phyloP scores from a whole-genome alignment of 2,329 filamentous ascomycete species.

The Pseudocercospora eumusae region DNA sequence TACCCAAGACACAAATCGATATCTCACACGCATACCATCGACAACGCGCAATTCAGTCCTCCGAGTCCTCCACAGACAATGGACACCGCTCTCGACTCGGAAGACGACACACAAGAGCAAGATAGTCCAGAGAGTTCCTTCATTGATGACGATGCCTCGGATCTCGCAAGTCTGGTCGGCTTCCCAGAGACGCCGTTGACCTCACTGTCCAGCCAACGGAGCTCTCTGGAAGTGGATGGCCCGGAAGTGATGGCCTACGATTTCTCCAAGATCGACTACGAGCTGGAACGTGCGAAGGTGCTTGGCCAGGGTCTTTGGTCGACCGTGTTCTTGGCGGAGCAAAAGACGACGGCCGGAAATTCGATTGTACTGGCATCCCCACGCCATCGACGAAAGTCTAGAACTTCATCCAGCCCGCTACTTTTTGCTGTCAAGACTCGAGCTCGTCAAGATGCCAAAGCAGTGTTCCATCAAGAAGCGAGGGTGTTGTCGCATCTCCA shows the following conservation, averaged over 20 bases:
- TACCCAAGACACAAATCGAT: conserved; percentile 25
- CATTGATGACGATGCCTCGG: conserved; percentile 21
- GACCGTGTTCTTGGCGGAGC: conserved; percentile 40
- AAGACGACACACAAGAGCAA: conserved; percentile 61
- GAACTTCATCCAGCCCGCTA: conserved; percentile 20
- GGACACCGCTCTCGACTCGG: conserved; percentile 55
- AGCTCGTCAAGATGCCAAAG: conserved; percentile 36
- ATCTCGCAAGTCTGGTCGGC: conserved; percentile 21
- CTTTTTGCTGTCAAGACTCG: conserved; percentile 41
- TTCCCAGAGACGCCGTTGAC: conserved; percentile 25
- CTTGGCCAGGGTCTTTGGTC: conserved; percentile 42
- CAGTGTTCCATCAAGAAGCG: conserved; percentile 41
- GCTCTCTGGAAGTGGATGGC: conserved; percentile 24
- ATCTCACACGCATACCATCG: conserved; percentile 19
- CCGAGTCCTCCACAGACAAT: conserved; percentile 6
- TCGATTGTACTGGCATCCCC: conserved; percentile 20
- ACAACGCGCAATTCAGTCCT: conserved; percentile 21
- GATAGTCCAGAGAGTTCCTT: conserved; percentile 29
- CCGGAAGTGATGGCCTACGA: conserved; percentile 27
- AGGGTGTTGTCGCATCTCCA: conserved; percentile 38
- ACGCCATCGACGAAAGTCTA: conserved; percentile 20
- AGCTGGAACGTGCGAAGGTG: conserved; percentile 38
- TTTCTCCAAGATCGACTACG: conserved; percentile 37
- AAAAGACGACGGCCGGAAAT: conserved; percentile 17
- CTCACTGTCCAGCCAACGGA: conserved; percentile 25